phyloP scores from a whole-genome alignment of 257 asterid genomes.

The Nicotiana obtusifolia region DNA sequence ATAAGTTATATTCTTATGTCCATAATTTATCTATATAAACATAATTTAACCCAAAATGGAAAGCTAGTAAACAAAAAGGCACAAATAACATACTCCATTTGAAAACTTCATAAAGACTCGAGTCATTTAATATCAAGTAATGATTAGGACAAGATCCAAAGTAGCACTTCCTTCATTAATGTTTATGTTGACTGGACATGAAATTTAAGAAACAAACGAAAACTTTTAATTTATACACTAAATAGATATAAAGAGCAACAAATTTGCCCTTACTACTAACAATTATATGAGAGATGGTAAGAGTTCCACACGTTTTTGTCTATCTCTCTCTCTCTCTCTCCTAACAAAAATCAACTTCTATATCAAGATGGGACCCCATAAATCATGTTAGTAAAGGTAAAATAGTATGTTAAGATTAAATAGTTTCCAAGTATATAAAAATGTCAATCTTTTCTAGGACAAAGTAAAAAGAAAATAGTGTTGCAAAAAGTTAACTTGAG shows the following conservation, averaged over 20 bases:
- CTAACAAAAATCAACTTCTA: neutral
- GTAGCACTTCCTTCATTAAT: neutral
- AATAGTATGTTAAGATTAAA: neutral
- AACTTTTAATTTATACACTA: too few species aligned
- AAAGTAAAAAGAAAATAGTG: neutral
- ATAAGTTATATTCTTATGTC: neutral
- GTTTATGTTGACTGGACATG: neutral
- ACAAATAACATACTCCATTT: neutral
- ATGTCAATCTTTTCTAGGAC: neutral
- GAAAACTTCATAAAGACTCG: neutral
- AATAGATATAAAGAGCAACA: neutral
- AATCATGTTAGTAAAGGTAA: neutral
- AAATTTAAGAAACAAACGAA: neutral
- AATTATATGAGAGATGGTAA: neutral
- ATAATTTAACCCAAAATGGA: neutral
- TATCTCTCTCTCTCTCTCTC: neutral
- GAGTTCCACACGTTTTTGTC: neutral
- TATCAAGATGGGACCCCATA: neutral
- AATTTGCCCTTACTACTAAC: neutral
- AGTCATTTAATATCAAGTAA: neutral
- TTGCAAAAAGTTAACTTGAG: neutral
- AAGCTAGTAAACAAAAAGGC: neutral
- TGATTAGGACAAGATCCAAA: neutral
- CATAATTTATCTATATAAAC: neutral
- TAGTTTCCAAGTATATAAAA: neutral